Percentiles rank a stretch among this genome's conserved stretches.
Evolutionary conservation across 257 asterid species (phyloP).

Genomic region (Henckelia pumila): DNA sequence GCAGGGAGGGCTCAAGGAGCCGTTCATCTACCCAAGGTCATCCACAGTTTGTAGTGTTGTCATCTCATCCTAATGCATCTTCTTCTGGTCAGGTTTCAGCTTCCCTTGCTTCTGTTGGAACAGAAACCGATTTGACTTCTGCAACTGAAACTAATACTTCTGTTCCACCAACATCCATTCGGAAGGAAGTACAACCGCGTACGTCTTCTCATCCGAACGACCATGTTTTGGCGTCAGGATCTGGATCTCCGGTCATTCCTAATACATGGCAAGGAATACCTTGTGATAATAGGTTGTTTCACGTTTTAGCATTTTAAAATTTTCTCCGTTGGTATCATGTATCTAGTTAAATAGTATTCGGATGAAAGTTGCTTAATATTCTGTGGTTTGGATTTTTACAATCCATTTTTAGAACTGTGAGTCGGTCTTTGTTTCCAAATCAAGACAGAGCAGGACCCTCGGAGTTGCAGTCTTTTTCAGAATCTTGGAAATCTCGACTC

Average conservation of each 20-base stretch:
- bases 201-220: slow-evolving; percentile 33
- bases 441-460: slow-evolving; percentile 85
- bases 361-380: neutral
- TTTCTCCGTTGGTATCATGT: neutral
- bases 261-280: slow-evolving; percentile 34
- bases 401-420: slow-evolving; percentile 40
- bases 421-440: slow-evolving; percentile 42
- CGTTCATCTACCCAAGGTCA: slow-evolving; percentile 55
- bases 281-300: slow-evolving; percentile 48
- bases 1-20: slow-evolving; percentile 65
- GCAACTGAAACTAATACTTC: slow-evolving; percentile 32
- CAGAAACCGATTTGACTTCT: slow-evolving; percentile 39
- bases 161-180: slow-evolving; percentile 19
- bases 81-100: slow-evolving; percentile 39
- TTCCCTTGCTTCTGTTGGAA: slow-evolving; percentile 36
- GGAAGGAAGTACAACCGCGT: slow-evolving; percentile 32
- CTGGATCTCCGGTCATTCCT: slow-evolving; percentile 40
- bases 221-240: slow-evolving; percentile 51
- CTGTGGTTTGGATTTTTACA: slow-evolving; percentile 14
- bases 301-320: slow-evolving; percentile 23
- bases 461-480: slow-evolving; percentile 64
- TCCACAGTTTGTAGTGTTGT: slow-evolving; percentile 51
- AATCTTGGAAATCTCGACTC: slow-evolving; percentile 75
- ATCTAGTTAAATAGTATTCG: neutral
- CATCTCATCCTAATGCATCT: slow-evolving; percentile 53